A percentile compares a stretch with the other conserved stretches of the same genome.
These are phyloP conservation scores for Thelonectria discophora DNA, from an alignment of 2,329 filamentous ascomycete species.

Conservation along the genomic window DNA sequence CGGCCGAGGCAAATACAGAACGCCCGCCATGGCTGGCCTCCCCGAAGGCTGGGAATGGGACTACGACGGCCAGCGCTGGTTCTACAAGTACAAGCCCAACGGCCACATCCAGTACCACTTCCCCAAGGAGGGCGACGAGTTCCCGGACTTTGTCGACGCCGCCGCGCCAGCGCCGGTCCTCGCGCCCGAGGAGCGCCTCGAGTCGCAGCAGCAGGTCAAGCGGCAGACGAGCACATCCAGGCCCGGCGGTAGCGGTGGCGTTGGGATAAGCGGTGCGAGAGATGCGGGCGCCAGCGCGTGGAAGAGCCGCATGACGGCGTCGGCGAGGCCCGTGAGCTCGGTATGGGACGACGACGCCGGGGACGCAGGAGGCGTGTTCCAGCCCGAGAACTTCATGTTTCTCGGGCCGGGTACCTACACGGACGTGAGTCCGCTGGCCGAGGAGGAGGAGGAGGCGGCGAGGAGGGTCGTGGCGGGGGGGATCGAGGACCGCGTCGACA, in stretches of 20 bases:
- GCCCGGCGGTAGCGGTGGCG: slow-evolving; percentile 7
- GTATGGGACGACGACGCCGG: slow-evolving; percentile 47
- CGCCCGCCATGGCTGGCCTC: slow-evolving; percentile 48
- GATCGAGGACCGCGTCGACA: slow-evolving; percentile 32
- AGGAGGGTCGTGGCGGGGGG: slow-evolving; percentile 40
- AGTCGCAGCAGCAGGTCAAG: slow-evolving; percentile 60
- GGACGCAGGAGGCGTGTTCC: slow-evolving; percentile 53
- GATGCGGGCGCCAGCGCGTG: slow-evolving; percentile 13
- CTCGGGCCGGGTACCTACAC: slow-evolving; percentile 57
- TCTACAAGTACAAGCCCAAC: slow-evolving; percentile 64
- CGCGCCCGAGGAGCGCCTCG: slow-evolving; percentile 62
- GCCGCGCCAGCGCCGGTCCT: slow-evolving; percentile 51
- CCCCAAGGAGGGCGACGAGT: slow-evolving; percentile 66
- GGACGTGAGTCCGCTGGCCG: slow-evolving; percentile 55
- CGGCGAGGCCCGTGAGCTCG: slow-evolving; percentile 45
- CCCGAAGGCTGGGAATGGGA: slow-evolving; percentile 66
- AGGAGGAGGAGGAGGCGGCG: slow-evolving; percentile 51
- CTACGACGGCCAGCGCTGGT: slow-evolving; percentile 66
- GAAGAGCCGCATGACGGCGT: slow-evolving; percentile 46
- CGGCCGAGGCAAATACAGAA: background rate
- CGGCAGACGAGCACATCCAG: slow-evolving; percentile 41
- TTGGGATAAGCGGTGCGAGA: slow-evolving; percentile 15
- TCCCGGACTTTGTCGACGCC: slow-evolving; percentile 59
- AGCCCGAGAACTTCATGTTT: slow-evolving; percentile 63
- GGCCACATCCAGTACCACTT: slow-evolving; percentile 66